Base-by-base conservation (phyloP, 805 yeast genomes). In the Kuraishia floccosa region DNA sequence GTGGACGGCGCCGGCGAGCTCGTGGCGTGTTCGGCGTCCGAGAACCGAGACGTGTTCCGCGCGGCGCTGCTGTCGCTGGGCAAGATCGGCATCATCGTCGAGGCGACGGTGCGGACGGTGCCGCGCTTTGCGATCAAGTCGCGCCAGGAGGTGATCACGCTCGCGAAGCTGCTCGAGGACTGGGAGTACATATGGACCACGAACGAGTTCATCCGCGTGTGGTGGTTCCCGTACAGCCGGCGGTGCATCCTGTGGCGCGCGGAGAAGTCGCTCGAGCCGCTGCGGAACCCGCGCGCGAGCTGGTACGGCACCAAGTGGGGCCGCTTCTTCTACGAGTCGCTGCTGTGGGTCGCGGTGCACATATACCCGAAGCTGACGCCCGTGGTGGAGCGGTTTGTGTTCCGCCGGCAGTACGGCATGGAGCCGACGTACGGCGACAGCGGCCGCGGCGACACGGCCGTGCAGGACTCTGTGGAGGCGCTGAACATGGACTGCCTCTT, bases 151-250 rank as follows among this genome's bases (percentile, higher is more conserved):
- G 78, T 86, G 23, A 76, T 89, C 43, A 60, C 73, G 17, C 85
- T 89, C 46, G 80, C 79, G 16, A 72, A 84, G 5, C 57, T 89
- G 16, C 54, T 89, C 42, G 58, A 62, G 10, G 63, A 72, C 37
- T 85, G 94, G 85, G 84, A 80, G 41, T 62, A 64, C 10, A 54
- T 89, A 27, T 89, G 96, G 94, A 72, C 82, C 3, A 75, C 84
- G 28, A 68, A 85, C n/a, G 98, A 89, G 56, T 89, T 75, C 47
- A 79, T 86, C 28, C 72, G 97, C 40, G 72, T 86, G 30, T 89
- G 97, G 96, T 91, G 97, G 97, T 91, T 81, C 54, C 97, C 98
- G 1, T 91, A 89, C 53, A 66, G 91, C 12, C 71, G 73, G 31
- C 79, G 79, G 47, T 83, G 94, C 60, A 75, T 86, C 20, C 60